Conservation (phyloP, 106 monocot genomes). For the Xerophyta viscosa region DNA sequence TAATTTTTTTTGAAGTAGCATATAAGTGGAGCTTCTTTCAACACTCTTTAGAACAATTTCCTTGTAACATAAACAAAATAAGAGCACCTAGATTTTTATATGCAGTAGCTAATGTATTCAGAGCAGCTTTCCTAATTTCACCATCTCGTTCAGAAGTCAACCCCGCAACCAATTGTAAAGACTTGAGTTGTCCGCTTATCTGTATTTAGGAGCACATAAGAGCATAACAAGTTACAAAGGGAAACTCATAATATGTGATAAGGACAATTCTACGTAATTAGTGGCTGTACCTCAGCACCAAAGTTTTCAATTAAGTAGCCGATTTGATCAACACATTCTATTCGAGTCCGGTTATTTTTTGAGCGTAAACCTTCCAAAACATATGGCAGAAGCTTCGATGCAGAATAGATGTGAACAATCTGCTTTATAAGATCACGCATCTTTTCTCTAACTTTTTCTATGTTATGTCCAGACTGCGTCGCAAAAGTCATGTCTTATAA, state of each 20-base stretch:
- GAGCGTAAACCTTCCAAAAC: constrained; percentile 86
- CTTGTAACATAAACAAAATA: background rate
- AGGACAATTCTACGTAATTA: too few species aligned
- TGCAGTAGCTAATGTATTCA: constrained; percentile 94
- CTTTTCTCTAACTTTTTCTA: constrained; percentile 92
- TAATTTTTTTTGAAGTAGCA: too few species aligned
- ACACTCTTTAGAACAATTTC: too few species aligned
- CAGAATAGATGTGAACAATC: constrained; percentile 71
- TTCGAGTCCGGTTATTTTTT: constrained; percentile 93
- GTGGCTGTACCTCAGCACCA: constrained; percentile 61
- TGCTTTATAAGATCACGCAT: constrained; percentile 92
- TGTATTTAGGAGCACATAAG: constrained; percentile 23
- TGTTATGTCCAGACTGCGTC: constrained; percentile 93
- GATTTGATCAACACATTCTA: constrained; percentile 90
- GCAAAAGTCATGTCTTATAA: background rate
- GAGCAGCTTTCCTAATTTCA: constrained; percentile 91
- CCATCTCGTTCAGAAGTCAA: constrained; percentile 97
- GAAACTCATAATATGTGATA: background rate
- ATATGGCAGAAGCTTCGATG: constrained; percentile 80
- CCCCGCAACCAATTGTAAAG: constrained; percentile 79
- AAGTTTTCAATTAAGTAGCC: constrained; percentile 74
- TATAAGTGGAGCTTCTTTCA: too few species aligned
- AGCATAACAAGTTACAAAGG: background rate
- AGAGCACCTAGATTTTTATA: constrained; percentile 84
- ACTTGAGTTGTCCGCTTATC: constrained; percentile 86